phyloP scores from a whole-genome alignment of 2,329 filamentous ascomycete genomes.

The Neoascochyta sp. region DNA sequence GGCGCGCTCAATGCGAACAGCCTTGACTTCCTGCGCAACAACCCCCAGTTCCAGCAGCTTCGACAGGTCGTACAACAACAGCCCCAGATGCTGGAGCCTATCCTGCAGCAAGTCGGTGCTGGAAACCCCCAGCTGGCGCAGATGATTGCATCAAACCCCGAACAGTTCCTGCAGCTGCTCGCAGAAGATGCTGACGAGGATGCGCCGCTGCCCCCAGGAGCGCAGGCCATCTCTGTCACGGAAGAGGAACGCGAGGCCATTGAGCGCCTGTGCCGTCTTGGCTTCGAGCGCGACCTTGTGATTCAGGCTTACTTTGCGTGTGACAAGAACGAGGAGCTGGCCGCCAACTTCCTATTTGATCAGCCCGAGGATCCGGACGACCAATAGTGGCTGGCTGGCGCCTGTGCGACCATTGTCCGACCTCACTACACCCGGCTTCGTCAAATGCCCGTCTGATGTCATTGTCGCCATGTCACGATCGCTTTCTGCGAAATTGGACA shows the following conservation, averaged over 20 bases:
- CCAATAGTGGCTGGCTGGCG: slow-evolving; percentile 23
- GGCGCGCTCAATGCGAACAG: slow-evolving; percentile 62
- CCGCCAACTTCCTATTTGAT: slow-evolving; percentile 97
- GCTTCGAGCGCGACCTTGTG: slow-evolving; percentile 87
- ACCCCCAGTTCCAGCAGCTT: slow-evolving; percentile 96
- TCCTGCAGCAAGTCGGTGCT: slow-evolving; percentile 89
- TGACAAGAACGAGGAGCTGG: slow-evolving; percentile 98
- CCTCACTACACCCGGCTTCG: slow-evolving; percentile 18
- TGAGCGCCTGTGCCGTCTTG: slow-evolving; percentile 87
- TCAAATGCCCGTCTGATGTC: slow-evolving; percentile 17
- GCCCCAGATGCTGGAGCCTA: slow-evolving; percentile 97
- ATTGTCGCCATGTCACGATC: slow-evolving; percentile 20
- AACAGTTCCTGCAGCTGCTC: slow-evolving; percentile 86
- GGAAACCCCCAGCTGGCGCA: slow-evolving; percentile 93
- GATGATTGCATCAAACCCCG: slow-evolving; percentile 85
- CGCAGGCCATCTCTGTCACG: slow-evolving; percentile 85
- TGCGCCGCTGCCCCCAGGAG: slow-evolving; percentile 78
- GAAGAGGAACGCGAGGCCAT: slow-evolving; percentile 97
- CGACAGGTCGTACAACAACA: slow-evolving; percentile 96
- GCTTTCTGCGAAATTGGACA: slow-evolving; percentile 15
- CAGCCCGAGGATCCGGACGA: slow-evolving; percentile 82
- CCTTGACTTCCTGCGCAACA: slow-evolving; percentile 89
- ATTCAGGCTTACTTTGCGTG: slow-evolving; percentile 99
- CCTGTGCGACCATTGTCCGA: slow-evolving; percentile 20
- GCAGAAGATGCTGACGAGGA: slow-evolving; percentile 86